A percentile compares a stretch with the other conserved stretches of the same genome.
Conservation (phyloP, 202 grass and related monocot species). For the Zizania palustris region DNA sequence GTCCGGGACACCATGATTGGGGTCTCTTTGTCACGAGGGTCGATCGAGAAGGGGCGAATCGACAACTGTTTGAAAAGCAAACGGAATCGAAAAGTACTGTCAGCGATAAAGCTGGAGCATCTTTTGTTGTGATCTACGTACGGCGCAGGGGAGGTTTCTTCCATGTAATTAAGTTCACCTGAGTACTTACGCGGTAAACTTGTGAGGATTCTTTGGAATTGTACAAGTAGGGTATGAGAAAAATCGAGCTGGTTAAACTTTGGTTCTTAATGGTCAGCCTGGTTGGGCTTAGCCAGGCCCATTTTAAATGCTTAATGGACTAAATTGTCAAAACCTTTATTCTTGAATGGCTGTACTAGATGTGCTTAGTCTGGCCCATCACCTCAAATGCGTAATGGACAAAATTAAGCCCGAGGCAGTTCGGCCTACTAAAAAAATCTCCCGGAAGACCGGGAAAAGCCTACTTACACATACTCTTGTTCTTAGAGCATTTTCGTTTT, state of each 20-base stretch:
- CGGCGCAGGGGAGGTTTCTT: no score
- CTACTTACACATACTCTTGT: no score
- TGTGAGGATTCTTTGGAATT: no score
- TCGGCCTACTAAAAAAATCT: neutral
- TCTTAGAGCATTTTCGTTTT: no score
- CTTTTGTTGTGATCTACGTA: neutral
- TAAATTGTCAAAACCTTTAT: neutral
- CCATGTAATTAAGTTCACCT: no score
- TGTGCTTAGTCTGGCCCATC: neutral
- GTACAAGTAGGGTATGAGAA: neutral
- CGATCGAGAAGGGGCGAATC: no score
- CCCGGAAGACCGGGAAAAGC: neutral
- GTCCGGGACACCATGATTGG: constrained; percentile 1
- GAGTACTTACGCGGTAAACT: no score
- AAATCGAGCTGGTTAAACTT: neutral
- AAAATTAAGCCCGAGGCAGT: neutral
- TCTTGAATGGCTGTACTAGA: no score
- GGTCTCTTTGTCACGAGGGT: neutral
- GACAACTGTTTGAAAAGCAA: constrained; percentile 8
- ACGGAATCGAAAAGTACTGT: neutral
- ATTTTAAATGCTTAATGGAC: neutral
- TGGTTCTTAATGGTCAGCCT: neutral
- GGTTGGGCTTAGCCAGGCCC: neutral
- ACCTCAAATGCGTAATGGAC: neutral
- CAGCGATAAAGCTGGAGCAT: neutral